Percentiles rank a stretch among this genome's conserved stretches.
phyloP scores from a whole-genome alignment of 1,139 yeast genomes.

The Hemisphaericaspora lyxosophila region DNA sequence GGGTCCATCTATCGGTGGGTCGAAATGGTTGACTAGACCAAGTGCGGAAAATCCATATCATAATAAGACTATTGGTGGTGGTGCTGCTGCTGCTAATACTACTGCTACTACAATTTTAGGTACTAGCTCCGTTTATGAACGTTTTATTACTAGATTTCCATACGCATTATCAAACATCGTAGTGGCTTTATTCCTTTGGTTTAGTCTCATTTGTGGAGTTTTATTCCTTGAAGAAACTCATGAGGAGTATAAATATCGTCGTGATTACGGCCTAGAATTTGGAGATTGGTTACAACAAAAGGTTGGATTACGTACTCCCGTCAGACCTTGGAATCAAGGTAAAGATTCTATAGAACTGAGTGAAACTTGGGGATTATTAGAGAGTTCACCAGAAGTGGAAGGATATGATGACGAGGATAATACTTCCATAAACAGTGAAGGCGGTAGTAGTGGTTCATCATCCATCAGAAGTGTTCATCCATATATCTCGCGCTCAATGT shows the following conservation, averaged over 20 bases:
- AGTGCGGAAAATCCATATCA: conserved; percentile 10
- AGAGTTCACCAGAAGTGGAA: not conserved
- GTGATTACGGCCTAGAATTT: conserved; percentile 51
- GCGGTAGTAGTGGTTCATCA: conserved; percentile 10
- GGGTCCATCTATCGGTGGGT: conserved; percentile 56
- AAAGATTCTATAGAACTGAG: not conserved
- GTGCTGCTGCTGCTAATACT: no score
- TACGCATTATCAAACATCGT: conserved; percentile 61
- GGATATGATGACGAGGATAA: conserved; percentile 4
- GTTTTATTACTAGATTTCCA: conserved; percentile 45
- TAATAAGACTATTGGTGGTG: conserved; percentile 4
- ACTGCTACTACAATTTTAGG: no score
- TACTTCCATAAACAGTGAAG: conserved; percentile 12
- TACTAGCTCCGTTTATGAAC: conserved; percentile 18
- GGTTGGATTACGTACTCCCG: conserved; percentile 31
- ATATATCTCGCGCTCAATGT: conserved; percentile 31
- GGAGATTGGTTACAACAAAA: conserved; percentile 44
- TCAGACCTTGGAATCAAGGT: conserved; percentile 31
- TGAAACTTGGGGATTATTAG: conserved; percentile 8
- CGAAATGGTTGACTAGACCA: conserved; percentile 33
- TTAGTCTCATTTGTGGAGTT: conserved; percentile 41
- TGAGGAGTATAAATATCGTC: conserved; percentile 35
- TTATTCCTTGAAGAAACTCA: conserved; percentile 65
- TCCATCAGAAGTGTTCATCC: conserved; percentile 23
- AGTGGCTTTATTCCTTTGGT: conserved; percentile 44